phyloP scores from a whole-genome alignment of 441 rosid genomes.

The Adansonia madagascariensis region DNA sequence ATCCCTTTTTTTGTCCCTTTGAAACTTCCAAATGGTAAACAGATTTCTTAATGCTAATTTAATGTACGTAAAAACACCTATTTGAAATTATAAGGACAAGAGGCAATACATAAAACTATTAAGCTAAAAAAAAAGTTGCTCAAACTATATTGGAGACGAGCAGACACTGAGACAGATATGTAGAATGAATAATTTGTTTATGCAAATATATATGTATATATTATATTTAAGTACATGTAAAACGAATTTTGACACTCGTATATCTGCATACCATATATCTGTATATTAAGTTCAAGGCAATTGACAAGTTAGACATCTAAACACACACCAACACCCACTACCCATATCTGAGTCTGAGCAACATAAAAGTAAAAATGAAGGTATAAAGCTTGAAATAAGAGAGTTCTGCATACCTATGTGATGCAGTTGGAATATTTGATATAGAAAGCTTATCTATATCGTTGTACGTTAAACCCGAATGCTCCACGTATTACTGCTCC shows the following conservation, averaged over 20 bases:
- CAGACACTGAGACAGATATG: too few species aligned
- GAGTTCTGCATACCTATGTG: slow-evolving; percentile 53
- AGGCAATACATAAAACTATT: background rate
- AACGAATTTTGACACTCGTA: too few species aligned
- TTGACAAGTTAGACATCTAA: too few species aligned
- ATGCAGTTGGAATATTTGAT: slow-evolving; percentile 76
- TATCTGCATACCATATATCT: too few species aligned
- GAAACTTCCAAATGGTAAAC: background rate
- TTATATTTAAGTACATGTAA: too few species aligned
- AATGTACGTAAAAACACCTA: background rate
- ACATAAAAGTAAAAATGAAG: background rate
- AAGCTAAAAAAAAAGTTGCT: too few species aligned
- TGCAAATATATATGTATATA: too few species aligned
- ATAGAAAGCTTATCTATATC: slow-evolving; percentile 87
- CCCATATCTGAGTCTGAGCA: too few species aligned
- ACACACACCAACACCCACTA: too few species aligned
- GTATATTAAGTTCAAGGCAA: too few species aligned
- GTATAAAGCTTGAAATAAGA: slow-evolving; percentile 14
- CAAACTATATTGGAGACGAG: too few species aligned
- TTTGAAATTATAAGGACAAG: background rate
- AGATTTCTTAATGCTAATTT: background rate
- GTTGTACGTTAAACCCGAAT: slow-evolving; percentile 54
- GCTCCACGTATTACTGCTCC: slow-evolving; percentile 71
- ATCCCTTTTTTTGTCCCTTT: background rate
- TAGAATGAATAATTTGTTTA: too few species aligned